Evolutionary conservation across 176 grass and related monocot genomes (phyloP).

Genomic region (Pontederia paniculata): DNA sequence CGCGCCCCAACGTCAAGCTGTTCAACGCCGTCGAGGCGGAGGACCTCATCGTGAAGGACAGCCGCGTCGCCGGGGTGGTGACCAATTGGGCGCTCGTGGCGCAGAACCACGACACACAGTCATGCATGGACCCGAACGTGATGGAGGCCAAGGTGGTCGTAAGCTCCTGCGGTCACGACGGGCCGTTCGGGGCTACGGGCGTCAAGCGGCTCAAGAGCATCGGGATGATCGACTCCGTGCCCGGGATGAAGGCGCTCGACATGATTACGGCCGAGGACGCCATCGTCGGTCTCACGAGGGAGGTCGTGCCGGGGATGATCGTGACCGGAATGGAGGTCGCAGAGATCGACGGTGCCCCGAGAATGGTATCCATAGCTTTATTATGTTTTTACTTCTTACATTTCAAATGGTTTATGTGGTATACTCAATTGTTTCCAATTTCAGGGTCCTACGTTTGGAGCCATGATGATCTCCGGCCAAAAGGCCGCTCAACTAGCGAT

Average conservation of each 20-base stretch:
- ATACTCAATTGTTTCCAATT: neutral
- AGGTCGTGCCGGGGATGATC: slow-evolving; percentile 90
- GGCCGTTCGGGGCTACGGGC: slow-evolving; percentile 77
- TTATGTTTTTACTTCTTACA: no score
- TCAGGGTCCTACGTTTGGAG: slow-evolving; percentile 95
- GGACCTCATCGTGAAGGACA: slow-evolving; percentile 79
- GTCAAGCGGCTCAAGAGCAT: slow-evolving; percentile 91
- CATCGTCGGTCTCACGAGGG: slow-evolving; percentile 72
- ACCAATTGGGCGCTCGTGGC: slow-evolving; percentile 96
- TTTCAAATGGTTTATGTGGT: neutral
- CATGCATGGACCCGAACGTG: slow-evolving; percentile 97
- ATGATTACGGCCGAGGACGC: slow-evolving; percentile 94
- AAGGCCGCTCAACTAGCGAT: slow-evolving; percentile 91
- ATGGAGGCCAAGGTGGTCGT: slow-evolving; percentile 95
- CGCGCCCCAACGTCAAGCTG: slow-evolving; percentile 85
- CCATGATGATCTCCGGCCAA: slow-evolving; percentile 99
- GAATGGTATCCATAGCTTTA: slow-evolving; percentile 58
- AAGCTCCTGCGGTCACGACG: slow-evolving; percentile 92
- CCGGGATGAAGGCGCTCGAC: slow-evolving; percentile 79
- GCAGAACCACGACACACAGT: slow-evolving; percentile 95
- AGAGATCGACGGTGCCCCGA: slow-evolving; percentile 87
- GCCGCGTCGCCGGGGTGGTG: slow-evolving; percentile 67
- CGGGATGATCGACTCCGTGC: slow-evolving; percentile 80
- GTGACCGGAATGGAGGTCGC: slow-evolving; percentile 98
- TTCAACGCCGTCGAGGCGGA: slow-evolving; percentile 92